Base-by-base conservation (phyloP, 2,329 filamentous ascomycete species). In the Cryphonectria japonica region DNA sequence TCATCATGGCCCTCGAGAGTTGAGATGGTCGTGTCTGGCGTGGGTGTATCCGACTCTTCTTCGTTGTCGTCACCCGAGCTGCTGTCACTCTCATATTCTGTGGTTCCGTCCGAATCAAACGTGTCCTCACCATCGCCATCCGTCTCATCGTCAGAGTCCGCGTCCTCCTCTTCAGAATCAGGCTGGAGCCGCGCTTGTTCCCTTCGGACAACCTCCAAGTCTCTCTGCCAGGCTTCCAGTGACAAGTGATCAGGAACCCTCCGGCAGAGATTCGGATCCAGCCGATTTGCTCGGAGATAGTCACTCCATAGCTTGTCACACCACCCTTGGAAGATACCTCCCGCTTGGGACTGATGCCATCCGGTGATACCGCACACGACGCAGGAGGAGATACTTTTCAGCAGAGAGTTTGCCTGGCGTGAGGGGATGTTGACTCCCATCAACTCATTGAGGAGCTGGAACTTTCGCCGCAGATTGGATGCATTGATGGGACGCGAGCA, bases 361-460 rank as follows among this genome's bases (percentile, higher is more conserved):
- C 34, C 46, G 19, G 46, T 69, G 13, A 69, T 43, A 16, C 67
- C 67, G 32, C 67, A 65, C 19, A 69, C 60, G 13, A 59, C 60
- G 29, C 61, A 65, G 34, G 26, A 37, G 16, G 67, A 65, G 11
- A 69, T 37, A 3, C 34, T 14, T 29, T 46, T 37, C n/a, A 69
- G 37, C 6, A 69, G 67, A 5, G 16, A 8, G 7, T 16, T 7
- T 8, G 46, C 62, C 14, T 29, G 60, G 8, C n/a, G 34, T 9
- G 67, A 69, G 9, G 67, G 67, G 14, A 69, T 65, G 2, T 43
- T 19, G 61, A 26, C 46, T 22, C 26, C 5, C 61, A 69, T 22
- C 46, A 69, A 26, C 16, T 41, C 60, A 22, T 9, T 22, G 22
- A 69, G 34, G 1, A 65, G 39, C 29, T 2, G 9, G 3, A 34